Base-by-base conservation (phyloP, 176 grass and related monocot genomes). In the Oryza meyeriana region DNA sequence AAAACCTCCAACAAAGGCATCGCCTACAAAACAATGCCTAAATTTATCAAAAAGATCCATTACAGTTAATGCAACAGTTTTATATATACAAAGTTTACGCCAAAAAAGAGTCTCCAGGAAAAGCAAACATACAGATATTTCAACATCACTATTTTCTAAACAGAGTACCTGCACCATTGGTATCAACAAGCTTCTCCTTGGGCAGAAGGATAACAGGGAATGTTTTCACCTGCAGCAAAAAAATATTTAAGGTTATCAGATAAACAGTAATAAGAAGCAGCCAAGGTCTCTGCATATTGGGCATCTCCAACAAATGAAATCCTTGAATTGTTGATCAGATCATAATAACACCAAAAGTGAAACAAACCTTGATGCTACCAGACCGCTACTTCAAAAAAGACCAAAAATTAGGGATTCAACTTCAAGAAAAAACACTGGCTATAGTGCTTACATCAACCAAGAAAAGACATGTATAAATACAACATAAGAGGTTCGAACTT, bases 101-200 rank as follows among this genome's bases (percentile, higher is more conserved):
- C 47, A 52, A 8, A 7, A 52, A 52, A 52, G 47, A 57, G 7
- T 20, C 7, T n/a, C 52, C 0, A 57, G 20, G 6, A 22, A 57
- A 52, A 52, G 47, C 47, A 57, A 57, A 57, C 8, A 59, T 10
- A 11, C 25, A 59, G 9, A 59, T 59, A n/a, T 25, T 24, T 59
- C 55, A 10, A 24, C 55, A 59, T 59, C 20, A 59, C 25, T 11
- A 25, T n/a, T 59, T 59, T 59, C 52, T 59, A 59, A 59, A 59
- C 55, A 3, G n/a, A 25, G 8, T 99, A 99, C 97, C 97, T 83
- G 97, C 93, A 9, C 93, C 89, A 68, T 99, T 99, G 50, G 97
- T 99, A 72, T 99, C 97, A 52, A 99, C 89, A 48, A 99, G 93
- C 87, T 99, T 99, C 83, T 99, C 97, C 87, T 95, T 90, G 41